A percentile compares a stretch with the other conserved stretches of the same genome.
These are phyloP conservation scores for Mortierella sp. DNA, from an alignment of 371 early-diverging fungal genomes.

Conservation along the genomic window DNA sequence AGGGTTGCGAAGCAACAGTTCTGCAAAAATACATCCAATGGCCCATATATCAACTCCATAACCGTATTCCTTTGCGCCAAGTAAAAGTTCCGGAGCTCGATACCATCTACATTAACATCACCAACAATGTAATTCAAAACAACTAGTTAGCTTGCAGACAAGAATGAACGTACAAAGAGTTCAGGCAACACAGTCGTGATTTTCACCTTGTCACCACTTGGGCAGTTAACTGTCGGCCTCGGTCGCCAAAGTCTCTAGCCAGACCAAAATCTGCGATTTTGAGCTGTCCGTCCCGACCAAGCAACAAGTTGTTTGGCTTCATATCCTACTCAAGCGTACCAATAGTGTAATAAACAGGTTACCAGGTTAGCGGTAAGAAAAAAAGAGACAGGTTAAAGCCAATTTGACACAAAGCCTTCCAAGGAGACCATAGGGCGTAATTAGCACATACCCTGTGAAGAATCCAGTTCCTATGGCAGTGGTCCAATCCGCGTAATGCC, in stretches of 20 bases:
- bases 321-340: constrained; percentile 90
- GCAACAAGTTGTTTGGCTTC: constrained; percentile 99
- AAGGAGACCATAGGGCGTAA: neutral
- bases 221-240: constrained; percentile 83
- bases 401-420: too few species aligned
- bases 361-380: too few species aligned
- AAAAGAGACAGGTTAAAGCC: too few species aligned
- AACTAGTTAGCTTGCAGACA: too few species aligned
- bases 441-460: constrained; percentile 84
- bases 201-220: constrained; percentile 92
- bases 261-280: constrained; percentile 99
- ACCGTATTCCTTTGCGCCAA: constrained; percentile 93
- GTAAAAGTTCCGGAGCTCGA: constrained; percentile 98
- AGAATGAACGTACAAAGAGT: too few species aligned
- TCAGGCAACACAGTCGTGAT: too few species aligned
- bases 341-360: too few species aligned
- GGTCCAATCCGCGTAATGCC: constrained; percentile 94
- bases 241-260: constrained; percentile 93
- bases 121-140: neutral
- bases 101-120: constrained; percentile 88
- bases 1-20: constrained; percentile 96
- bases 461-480: constrained; percentile 94
- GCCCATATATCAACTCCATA: constrained; percentile 99
- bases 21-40: constrained; percentile 99
- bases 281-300: constrained; percentile 90